Percentiles rank a stretch among this genome's conserved stretches.
Evolutionary conservation across 2,329 filamentous ascomycete genomes (phyloP).

Genomic region (Paecilomyces fulvus): DNA sequence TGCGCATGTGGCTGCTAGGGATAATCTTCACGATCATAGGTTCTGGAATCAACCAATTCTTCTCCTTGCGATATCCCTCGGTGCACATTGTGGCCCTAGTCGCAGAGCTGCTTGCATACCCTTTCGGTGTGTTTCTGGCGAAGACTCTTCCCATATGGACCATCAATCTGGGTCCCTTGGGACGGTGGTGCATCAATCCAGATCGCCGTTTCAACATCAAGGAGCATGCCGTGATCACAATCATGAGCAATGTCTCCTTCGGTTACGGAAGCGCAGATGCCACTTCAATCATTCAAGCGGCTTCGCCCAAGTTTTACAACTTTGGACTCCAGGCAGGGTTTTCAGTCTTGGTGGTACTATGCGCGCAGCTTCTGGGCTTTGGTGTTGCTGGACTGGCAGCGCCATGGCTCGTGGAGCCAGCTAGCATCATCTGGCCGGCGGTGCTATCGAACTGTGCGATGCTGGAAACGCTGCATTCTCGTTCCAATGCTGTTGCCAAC

Average conservation of each 20-base stretch:
- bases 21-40: slow-evolving; percentile 38
- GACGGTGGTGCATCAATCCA: slow-evolving; percentile 27
- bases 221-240: slow-evolving; percentile 38
- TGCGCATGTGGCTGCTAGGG: slow-evolving; percentile 37
- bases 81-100: slow-evolving; percentile 38
- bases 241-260: slow-evolving; percentile 44
- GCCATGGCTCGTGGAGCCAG: slow-evolving; percentile 31
- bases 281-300: slow-evolving; percentile 40
- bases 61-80: slow-evolving; percentile 37
- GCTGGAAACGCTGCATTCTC: slow-evolving; percentile 30
- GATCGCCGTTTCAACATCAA: slow-evolving; percentile 40
- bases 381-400: slow-evolving; percentile 31
- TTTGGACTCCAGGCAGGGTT: slow-evolving; percentile 32
- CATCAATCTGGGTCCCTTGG: slow-evolving; percentile 8
- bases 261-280: slow-evolving; percentile 38
- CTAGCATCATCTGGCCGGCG: slow-evolving; percentile 32
- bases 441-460: slow-evolving; percentile 32
- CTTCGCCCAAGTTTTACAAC: slow-evolving; percentile 30
- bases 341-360: slow-evolving; percentile 30
- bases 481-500: slow-evolving; percentile 27
- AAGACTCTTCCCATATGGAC: slow-evolving; percentile 31
- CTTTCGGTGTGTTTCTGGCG: slow-evolving; percentile 32
- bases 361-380: slow-evolving; percentile 32
- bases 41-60: slow-evolving; percentile 40
- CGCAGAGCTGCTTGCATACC: slow-evolving; percentile 36